phyloP scores from a whole-genome alignment of 148 eudicot genomes.

The Chenopodium formosanum region DNA sequence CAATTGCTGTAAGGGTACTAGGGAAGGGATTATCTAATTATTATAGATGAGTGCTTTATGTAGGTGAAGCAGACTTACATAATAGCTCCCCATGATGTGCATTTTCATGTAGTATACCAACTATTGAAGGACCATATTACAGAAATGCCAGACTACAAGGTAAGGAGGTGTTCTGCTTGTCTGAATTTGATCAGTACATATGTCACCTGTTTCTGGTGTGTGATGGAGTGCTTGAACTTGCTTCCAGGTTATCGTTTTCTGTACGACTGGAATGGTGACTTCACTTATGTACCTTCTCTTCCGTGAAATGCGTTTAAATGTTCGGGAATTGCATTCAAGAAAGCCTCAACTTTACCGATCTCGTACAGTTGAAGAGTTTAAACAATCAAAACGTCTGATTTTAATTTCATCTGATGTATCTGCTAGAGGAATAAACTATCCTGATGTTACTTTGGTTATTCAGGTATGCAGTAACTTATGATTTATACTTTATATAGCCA shows the following conservation, averaged over 20 bases:
- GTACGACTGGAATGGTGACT: slow-evolving; percentile 83
- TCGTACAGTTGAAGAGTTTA: slow-evolving; percentile 78
- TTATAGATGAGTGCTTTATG: slow-evolving; percentile 6
- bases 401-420: slow-evolving; percentile 85
- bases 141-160: slow-evolving; percentile 67
- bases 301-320: slow-evolving; percentile 80
- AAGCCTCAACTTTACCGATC: slow-evolving; percentile 81
- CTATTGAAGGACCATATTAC: slow-evolving; percentile 67
- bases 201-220: neutral
- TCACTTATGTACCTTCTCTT: slow-evolving; percentile 76
- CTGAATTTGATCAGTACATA: neutral
- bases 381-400: slow-evolving; percentile 67
- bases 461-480: slow-evolving; percentile 54
- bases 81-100: slow-evolving; percentile 72
- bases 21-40: too few relatives aligned
- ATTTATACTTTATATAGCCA: neutral
- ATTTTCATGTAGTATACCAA: slow-evolving; percentile 70
- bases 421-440: slow-evolving; percentile 90
- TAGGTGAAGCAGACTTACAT: slow-evolving; percentile 83
- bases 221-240: slow-evolving; percentile 16
- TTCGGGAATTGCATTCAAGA: slow-evolving; percentile 84
- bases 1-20: too few relatives aligned
- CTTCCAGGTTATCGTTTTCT: slow-evolving; percentile 80
- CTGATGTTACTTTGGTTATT: slow-evolving; percentile 87
- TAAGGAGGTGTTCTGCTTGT: slow-evolving; percentile 26